Percentiles rank a stretch among this genome's conserved stretches.
These are phyloP conservation scores for Omphalea diandra DNA, from an alignment of 441 rosid genomes.

Conservation along the genomic window DNA sequence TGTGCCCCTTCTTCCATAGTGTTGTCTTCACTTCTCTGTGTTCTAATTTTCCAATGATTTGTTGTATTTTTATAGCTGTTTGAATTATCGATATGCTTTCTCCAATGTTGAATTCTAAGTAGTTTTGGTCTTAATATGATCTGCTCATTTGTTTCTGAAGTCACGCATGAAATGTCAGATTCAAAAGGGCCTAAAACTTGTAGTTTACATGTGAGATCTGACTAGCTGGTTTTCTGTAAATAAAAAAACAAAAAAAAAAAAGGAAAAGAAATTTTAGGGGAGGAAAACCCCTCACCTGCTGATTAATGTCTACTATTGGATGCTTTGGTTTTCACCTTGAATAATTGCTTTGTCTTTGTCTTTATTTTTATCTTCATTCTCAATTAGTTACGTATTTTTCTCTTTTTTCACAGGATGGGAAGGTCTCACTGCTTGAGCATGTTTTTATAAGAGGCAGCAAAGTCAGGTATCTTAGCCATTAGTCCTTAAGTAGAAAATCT, in stretches of 20 bases:
- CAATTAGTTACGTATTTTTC: conserved; percentile 6
- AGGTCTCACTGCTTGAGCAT: conserved; percentile 96
- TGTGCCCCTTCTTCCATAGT: too few species aligned
- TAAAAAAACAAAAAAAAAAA: not conserved
- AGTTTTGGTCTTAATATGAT: not conserved
- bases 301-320: too few species aligned
- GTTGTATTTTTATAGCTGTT: not conserved
- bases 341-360: not conserved
- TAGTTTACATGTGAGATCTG: not conserved
- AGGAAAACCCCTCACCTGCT: too few species aligned
- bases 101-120: too few species aligned
- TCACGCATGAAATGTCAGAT: not conserved
- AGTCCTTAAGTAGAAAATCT: conserved; percentile 3
- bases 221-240: not conserved
- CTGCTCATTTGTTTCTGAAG: not conserved
- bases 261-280: too few species aligned
- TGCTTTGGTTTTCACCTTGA: not conserved
- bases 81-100: too few species aligned
- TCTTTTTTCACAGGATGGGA: conserved; percentile 66
- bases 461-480: conserved; percentile 66
- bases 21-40: not conserved
- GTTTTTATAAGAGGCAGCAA: conserved; percentile 96
- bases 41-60: not conserved
- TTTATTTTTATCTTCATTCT: not conserved
- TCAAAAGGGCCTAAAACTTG: not conserved